A percentile compares a stretch with the other conserved stretches of the same genome.
Conservation (phyloP, 2,329 filamentous ascomycete species). For the Sphaerulina populicola region DNA sequence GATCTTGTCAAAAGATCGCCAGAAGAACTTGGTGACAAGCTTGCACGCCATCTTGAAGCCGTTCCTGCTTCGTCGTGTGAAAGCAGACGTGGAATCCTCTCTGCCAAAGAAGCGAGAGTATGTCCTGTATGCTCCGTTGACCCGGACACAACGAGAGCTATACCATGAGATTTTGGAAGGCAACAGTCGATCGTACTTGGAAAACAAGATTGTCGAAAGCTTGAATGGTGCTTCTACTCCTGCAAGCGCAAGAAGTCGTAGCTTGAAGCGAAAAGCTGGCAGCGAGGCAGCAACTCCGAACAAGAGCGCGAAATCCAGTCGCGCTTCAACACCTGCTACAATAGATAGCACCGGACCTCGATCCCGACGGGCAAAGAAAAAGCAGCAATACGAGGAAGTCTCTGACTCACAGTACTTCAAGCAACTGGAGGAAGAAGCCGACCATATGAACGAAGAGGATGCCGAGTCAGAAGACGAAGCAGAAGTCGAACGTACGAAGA, state of each 20-base stretch:
- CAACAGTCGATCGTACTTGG: constrained; percentile 51
- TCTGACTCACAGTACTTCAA: constrained; percentile 80
- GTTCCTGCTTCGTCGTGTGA: constrained; percentile 76
- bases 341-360: constrained; percentile 45
- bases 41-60: constrained; percentile 91
- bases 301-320: constrained; percentile 69
- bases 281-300: constrained; percentile 41
- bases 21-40: constrained; percentile 71
- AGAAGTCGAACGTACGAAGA: constrained; percentile 57
- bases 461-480: constrained; percentile 43
- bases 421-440: constrained; percentile 56
- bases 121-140: constrained; percentile 87
- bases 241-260: constrained; percentile 39
- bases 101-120: constrained; percentile 97
- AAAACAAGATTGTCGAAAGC: constrained; percentile 65
- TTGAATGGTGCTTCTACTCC: constrained; percentile 50
- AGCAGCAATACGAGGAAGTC: constrained; percentile 57
- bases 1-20: constrained; percentile 68
- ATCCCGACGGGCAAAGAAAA: constrained; percentile 46
- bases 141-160: constrained; percentile 78
- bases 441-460: constrained; percentile 37
- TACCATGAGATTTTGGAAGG: constrained; percentile 65
- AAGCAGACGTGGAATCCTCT: constrained; percentile 82
- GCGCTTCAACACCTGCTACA: constrained; percentile 61
- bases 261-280: constrained; percentile 51